Evolutionary conservation across 495 filamentous ascomycete genomes (phyloP), one percentile per base, ranked within the genome.

Genomic region (Penicillium subrubescens): DNA sequence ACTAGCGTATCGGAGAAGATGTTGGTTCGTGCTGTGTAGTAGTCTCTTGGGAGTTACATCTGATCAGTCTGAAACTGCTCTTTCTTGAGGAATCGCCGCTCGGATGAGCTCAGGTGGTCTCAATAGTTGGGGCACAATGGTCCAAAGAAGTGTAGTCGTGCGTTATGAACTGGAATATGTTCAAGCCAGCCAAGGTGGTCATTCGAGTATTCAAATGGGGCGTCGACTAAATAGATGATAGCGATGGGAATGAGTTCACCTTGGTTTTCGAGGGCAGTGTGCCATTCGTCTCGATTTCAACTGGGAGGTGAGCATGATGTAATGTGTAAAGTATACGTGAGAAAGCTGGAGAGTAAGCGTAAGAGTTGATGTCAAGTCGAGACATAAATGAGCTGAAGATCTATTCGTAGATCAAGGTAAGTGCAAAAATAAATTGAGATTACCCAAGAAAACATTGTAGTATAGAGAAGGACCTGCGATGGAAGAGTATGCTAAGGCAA

Each of bases 1-100:
- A 44, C 63, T 64, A 57, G 57, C 55, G 15, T 56, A 60, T 59
- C 61, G 37, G 6, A 23, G 44, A n/a, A 72, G 60, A 39, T 70
- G 60, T 5, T 52, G 11, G 7, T 39, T 56, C 41, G 41, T 0
- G 41, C 41, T 8, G 41, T 3, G 6, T 19, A 4, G 41, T n/a
- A 44, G 41, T 44, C 41, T 19, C 8, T 8, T 17, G 41, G 41
- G 17, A 44, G 41, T 19, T 19, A 4, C 41, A 19, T 14, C 35
- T 12, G 10, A 37, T 37, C n/a, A 44, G 15, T 15, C 7, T 2
- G 41, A 5, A 44, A 5, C 15, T 2, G 4, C 71, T 15, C 10
- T 68, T 68, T 60, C 34, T 61, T 43, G 5, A 37, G 35, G 10
- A 10, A 0, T 3, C 31, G 31, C 35, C 11, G 11, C 14, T 37